Evolutionary conservation across 495 filamentous ascomycete species (phyloP), one percentile per base, ranked within the genome.

Genomic region (Podospora comata): DNA sequence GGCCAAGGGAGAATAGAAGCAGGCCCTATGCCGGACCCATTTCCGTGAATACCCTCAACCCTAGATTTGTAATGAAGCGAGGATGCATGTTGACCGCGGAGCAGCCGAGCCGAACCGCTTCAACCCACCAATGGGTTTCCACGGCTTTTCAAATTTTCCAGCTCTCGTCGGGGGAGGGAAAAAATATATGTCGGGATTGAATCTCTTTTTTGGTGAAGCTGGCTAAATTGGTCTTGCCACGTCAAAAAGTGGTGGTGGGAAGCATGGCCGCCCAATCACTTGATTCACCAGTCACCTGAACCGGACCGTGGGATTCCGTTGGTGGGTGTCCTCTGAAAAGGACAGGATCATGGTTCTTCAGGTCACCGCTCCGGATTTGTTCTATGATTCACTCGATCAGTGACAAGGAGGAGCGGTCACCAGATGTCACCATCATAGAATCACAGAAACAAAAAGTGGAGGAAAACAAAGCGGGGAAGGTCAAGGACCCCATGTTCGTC

Each of bases 211-310:
- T 58, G 55, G 18, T 70, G 71, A 68, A 68, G 71, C 30, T 72
- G 70, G 68, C 73, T 65, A 69, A 69, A 72, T 71, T 65, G 64
- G 18, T 20, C 16, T 56, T 70, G 67, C 68, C 68, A 72, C 67
- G 68, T 68, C 67, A 63, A 64, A 19, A 26, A 62, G 58, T 57
- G 64, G 59, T 20, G 39, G 39, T 48, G 39, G 39, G 55, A 58
- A n/a, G n/a, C 11, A 20, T 19, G n/a, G 19, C 19, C 13, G 28
- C 26, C 64, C 67, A 70, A 67, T 65, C 65, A 56, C 23, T 48
- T 16, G 6, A 48, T 48, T 48, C 15, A 13, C 60, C 11, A n/a
- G 54, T 28, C 20, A 34, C 7, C 65, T 61, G 5, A 59, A 13
- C 23, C 65, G 65, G 69, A 65, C 62, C 69, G 23, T 65, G 65